Evolutionary conservation across 2,329 filamentous ascomycete species (phyloP), one percentile per base, ranked within the genome.

Genomic region (Atkinsonella hypoxylon): DNA sequence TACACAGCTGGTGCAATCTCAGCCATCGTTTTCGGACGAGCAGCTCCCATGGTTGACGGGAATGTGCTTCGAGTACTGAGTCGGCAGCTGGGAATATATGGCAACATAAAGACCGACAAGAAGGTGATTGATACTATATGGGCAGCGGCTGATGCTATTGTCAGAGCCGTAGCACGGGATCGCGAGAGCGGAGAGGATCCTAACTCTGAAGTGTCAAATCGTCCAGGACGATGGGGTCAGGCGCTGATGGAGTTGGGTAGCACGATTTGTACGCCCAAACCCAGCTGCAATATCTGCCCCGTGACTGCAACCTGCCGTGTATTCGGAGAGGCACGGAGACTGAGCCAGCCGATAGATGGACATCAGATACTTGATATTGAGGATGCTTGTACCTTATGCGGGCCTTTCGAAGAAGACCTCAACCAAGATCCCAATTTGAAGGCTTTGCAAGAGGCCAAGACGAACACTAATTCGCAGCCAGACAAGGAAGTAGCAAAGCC

Each of bases 161-260:
- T 78, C 46, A 74, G 74, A 47, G 67, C 69, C 2, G 71, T 79
- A 1, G 74, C 77, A 0, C 53, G 55, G 5, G 74, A 75, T 49
- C 57, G 56, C 1, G 55, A 57, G 0, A 56, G 55, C 0, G 56
- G 53, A 0, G 55, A 54, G 9, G 56, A 52, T 34, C 6, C 22
- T 0, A 53, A 55, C 9, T 56, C 60, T 2, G 59, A 63, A 6
- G 58, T 59, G 0, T 56, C 63, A 20, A 71, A 77, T 48, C 62
- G 74, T 20, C 79, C 80, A 0, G 79, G 79, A 0, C 64, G 73
- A 53, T 83, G 79, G 80, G 81, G 81, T 0, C 80, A 83, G 59
- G 80, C 77, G 0, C 63, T 83, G 26, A 83, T 83, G 80, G 80
- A 83, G 58, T 67, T 83, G 4, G 80, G 80, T 3, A 82, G 78